Evolutionary conservation across 1,139 yeast genomes (phyloP).

Genomic region (Suhomyces panamericanus): DNA sequence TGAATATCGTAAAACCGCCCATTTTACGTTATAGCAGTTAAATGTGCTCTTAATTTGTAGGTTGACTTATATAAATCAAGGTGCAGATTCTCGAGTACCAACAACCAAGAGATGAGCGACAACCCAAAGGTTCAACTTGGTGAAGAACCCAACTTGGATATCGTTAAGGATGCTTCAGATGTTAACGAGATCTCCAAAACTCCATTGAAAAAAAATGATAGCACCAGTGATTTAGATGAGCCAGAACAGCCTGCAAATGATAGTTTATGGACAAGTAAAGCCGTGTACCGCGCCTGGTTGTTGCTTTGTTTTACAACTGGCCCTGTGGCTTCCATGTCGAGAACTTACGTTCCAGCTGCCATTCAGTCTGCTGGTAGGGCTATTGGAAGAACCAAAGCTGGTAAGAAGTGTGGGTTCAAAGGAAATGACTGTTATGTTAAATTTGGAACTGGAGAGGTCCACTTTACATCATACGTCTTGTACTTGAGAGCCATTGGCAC

Average conservation of each 20-base stretch:
- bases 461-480: constrained; percentile 39
- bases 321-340: constrained; percentile 45
- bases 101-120: neutral
- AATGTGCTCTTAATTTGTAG: neutral
- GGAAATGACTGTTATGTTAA: constrained; percentile 44
- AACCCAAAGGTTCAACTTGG: neutral
- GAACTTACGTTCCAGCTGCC: constrained; percentile 45
- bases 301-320: constrained; percentile 36
- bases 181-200: neutral
- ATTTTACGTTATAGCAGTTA: no score
- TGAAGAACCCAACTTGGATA: neutral
- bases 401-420: constrained; percentile 24
- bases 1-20: no score
- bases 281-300: constrained; percentile 24
- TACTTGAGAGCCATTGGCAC: constrained; percentile 42
- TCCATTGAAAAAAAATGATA: neutral
- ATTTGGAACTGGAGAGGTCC: constrained; percentile 39
- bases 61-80: no score
- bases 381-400: constrained; percentile 31
- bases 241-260: constrained; percentile 1
- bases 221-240: neutral
- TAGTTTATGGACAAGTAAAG: constrained; percentile 20
- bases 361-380: constrained; percentile 41
- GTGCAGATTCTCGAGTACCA: no score
- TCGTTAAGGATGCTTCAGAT: neutral